A percentile compares a stretch with the other conserved stretches of the same genome.
Evolutionary conservation across 148 eudicot genomes (phyloP).

Genomic region (Camellia sinensis): DNA sequence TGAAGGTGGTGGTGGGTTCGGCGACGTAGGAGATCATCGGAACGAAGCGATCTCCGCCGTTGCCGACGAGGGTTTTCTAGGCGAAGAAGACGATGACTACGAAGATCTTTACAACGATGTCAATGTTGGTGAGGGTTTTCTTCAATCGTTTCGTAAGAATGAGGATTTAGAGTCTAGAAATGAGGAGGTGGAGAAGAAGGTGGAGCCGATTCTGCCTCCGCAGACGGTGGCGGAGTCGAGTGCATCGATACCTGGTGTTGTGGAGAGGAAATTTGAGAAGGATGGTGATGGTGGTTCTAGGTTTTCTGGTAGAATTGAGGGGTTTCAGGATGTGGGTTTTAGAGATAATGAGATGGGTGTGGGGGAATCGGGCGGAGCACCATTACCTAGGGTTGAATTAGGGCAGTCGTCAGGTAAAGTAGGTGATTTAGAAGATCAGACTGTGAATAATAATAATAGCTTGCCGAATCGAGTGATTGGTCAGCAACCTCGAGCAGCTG

Average conservation of each 20-base stretch:
- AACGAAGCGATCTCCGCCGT: constrained; percentile 83
- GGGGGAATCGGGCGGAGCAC: constrained; percentile 19
- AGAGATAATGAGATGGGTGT: constrained; percentile 32
- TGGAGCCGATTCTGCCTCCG: constrained; percentile 25
- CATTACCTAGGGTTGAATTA: constrained; percentile 51
- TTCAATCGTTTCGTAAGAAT: constrained; percentile 52
- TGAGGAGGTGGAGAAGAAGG: constrained; percentile 32
- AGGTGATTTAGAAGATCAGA: constrained; percentile 41
- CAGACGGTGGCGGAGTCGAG: constrained; percentile 23
- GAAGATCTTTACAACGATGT: constrained; percentile 90
- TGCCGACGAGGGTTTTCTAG: constrained; percentile 65
- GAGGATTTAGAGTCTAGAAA: constrained; percentile 44
- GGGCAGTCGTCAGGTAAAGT: constrained; percentile 41
- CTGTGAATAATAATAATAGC: constrained; percentile 26
- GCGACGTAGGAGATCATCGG: constrained; percentile 43
- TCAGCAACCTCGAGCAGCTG: constrained; percentile 33
- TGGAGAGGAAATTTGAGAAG: constrained; percentile 33
- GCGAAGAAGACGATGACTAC: constrained; percentile 81
- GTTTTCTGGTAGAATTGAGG: constrained; percentile 37
- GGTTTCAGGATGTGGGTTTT: constrained; percentile 40
- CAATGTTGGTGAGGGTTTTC: constrained; percentile 79
- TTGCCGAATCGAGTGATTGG: constrained; percentile 29
- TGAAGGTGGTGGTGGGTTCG: constrained; percentile 29
- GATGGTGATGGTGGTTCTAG: constrained; percentile 20
- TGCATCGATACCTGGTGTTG: constrained; percentile 25